Evolutionary conservation across 1,139 yeast species (phyloP).

Genomic region (Meyerozyma guilliermondii): DNA sequence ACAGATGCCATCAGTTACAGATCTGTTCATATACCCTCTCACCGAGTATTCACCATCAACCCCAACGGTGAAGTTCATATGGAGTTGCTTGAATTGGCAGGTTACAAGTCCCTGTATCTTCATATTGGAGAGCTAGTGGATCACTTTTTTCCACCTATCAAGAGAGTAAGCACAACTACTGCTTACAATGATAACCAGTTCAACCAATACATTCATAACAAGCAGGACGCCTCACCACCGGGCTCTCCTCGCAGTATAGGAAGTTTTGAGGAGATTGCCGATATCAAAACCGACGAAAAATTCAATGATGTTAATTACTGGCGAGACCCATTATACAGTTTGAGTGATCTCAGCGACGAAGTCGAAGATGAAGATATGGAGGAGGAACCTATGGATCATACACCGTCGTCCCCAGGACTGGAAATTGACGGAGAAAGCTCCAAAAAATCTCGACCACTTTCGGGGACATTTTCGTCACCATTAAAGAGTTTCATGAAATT

Average conservation of each 20-base stretch:
- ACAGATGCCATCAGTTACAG: slow-evolving; percentile 96
- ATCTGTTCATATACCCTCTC: slow-evolving; percentile 90
- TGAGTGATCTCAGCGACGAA: slow-evolving; percentile 51
- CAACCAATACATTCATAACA: slow-evolving; percentile 24
- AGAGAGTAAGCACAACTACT: slow-evolving; percentile 29
- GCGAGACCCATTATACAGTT: slow-evolving; percentile 73
- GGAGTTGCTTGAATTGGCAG: slow-evolving; percentile 93
- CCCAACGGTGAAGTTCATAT: slow-evolving; percentile 97
- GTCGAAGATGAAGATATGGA: slow-evolving; percentile 26
- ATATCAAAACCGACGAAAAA: slow-evolving; percentile 45
- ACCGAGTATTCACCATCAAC: slow-evolving; percentile 91
- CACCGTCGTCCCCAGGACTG: slow-evolving; percentile 8
- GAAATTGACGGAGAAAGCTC: neutral
- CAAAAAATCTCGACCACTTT: slow-evolving; percentile 26
- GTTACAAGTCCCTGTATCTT: slow-evolving; percentile 82
- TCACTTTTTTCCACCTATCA: slow-evolving; percentile 93
- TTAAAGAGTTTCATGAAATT: slow-evolving; percentile 40
- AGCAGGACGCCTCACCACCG: slow-evolving; percentile 4
- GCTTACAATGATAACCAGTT: slow-evolving; percentile 33
- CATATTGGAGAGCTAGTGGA: slow-evolving; percentile 93
- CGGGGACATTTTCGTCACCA: slow-evolving; percentile 39
- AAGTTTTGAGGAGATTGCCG: slow-evolving; percentile 16
- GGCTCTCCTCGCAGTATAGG: slow-evolving; percentile 9
- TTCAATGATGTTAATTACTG: slow-evolving; percentile 88
- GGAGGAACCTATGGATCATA: slow-evolving; percentile 15